These are phyloP conservation scores for Solanum acaule DNA, from an alignment of 257 asterid genomes.

Conservation along the genomic window DNA sequence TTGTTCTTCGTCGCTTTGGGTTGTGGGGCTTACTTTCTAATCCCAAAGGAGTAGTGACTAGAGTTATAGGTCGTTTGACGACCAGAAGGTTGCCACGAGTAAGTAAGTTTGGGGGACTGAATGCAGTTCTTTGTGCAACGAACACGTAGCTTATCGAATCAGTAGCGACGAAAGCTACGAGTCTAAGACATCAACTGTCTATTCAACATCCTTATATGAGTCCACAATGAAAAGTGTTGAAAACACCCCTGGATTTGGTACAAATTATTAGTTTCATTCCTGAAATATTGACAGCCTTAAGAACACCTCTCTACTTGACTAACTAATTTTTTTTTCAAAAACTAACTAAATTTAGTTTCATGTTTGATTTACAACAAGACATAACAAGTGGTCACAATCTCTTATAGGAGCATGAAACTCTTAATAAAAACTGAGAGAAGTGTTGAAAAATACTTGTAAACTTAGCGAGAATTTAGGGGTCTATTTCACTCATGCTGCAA, in stretches of 20 bases:
- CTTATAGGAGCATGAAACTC: not conserved
- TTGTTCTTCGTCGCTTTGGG: too few relatives aligned
- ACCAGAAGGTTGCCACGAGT: not conserved
- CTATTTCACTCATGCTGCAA: not conserved
- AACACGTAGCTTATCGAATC: not conserved
- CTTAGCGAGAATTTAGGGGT: not conserved
- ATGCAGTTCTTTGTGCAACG: not conserved
- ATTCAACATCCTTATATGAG: not conserved
- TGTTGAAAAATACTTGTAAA: not conserved
- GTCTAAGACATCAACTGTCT: not conserved
- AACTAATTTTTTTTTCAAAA: not conserved
- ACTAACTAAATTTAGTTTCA: not conserved
- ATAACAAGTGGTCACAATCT: not conserved
- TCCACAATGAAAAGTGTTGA: too few relatives aligned
- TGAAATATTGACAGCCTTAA: too few relatives aligned
- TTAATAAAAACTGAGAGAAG: not conserved
- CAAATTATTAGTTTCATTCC: too few relatives aligned
- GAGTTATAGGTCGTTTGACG: not conserved
- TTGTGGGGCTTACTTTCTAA: too few relatives aligned
- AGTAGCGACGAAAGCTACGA: not conserved
- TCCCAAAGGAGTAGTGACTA: not conserved
- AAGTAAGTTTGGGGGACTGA: not conserved
- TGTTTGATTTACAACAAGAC: not conserved
- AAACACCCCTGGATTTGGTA: too few relatives aligned
- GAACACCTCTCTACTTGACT: not conserved